These are phyloP conservation scores for Mikania micrantha DNA, from an alignment of 129 eudicot species.

Conservation along the genomic window DNA sequence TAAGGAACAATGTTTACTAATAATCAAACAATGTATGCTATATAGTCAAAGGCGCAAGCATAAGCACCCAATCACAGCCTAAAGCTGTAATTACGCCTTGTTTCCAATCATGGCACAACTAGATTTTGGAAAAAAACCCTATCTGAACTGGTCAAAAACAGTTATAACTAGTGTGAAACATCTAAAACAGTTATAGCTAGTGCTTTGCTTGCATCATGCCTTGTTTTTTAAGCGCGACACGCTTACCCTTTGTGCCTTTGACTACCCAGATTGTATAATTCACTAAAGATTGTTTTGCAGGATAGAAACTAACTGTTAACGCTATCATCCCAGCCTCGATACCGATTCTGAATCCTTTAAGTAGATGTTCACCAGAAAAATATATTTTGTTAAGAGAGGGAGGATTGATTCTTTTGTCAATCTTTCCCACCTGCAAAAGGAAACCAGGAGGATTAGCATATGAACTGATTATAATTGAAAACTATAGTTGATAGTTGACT, in stretches of 20 bases:
- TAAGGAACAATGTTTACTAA: background rate
- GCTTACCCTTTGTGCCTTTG: no score
- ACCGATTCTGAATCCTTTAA: slow-evolving; percentile 56
- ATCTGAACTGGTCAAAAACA: no score
- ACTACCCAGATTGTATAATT: no score
- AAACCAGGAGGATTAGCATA: background rate
- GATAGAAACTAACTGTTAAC: slow-evolving; percentile 42
- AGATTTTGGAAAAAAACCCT: no score
- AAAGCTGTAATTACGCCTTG: no score
- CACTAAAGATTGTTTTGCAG: background rate
- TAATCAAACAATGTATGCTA: background rate
- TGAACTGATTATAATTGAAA: background rate
- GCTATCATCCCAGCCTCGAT: slow-evolving; percentile 68
- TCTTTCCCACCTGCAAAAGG: slow-evolving; percentile 39
- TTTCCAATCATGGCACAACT: no score
- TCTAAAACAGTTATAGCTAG: no score
- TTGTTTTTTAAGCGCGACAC: no score
- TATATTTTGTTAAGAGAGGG: slow-evolving; percentile 49
- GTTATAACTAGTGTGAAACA: no score
- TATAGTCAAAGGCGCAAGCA: no score
- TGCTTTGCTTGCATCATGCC: no score
- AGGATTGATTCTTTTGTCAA: slow-evolving; percentile 54
- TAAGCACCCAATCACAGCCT: no score
- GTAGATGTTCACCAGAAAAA: slow-evolving; percentile 52
- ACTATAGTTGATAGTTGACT: background rate